Base-by-base conservation (phyloP, 2,329 filamentous ascomycete species). In the Endocalyx cinctus region DNA sequence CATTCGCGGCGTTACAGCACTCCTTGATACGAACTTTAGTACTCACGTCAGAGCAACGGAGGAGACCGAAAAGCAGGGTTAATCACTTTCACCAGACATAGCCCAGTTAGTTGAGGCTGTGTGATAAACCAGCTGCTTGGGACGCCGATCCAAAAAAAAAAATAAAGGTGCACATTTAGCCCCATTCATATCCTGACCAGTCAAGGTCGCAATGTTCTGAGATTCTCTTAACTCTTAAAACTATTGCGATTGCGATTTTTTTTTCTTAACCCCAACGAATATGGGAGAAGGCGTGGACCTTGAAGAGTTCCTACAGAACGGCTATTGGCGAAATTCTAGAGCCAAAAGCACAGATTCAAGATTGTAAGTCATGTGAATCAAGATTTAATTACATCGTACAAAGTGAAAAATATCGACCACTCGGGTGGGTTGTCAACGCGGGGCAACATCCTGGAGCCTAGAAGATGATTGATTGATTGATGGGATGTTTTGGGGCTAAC, bases 311-410 rank as follows among this genome's bases (percentile, higher is more conserved):
- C 37, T 57, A 35, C 44, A 45, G 31, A 47, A 51, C 27, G 54
- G 53, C 35, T 57, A 54, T 45, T 57, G 53, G 52, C 41, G 45
- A 19, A 55, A 30, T 35, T 51, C 52, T 22, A 49, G 47, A 39
- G 50, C 47, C 18, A 45, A 35, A 27, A 54, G 43, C 32, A 41
- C 50, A 27, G 42, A 48, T 31, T 35, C 46, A 28, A 41, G 43
- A 30, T 35, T 31, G 52, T 54, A 45, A 52, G 52, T 52, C n/a
- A n/a, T n/a, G n/a, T n/a, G n/a, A n/a, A n/a, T n/a, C n/a, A n/a
- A n/a, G 20, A n/a, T 23, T 23, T n/a, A 23, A 27, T 20, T 16
- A n/a, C n/a, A n/a, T 23, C 20, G n/a, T n/a, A 23, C n/a, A n/a
- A n/a, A n/a, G n/a, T n/a, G n/a, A n/a, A n/a, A n/a, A n/a, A n/a